phyloP scores from a whole-genome alignment of 148 eudicot species.

The Rhododendron griersonianum region DNA sequence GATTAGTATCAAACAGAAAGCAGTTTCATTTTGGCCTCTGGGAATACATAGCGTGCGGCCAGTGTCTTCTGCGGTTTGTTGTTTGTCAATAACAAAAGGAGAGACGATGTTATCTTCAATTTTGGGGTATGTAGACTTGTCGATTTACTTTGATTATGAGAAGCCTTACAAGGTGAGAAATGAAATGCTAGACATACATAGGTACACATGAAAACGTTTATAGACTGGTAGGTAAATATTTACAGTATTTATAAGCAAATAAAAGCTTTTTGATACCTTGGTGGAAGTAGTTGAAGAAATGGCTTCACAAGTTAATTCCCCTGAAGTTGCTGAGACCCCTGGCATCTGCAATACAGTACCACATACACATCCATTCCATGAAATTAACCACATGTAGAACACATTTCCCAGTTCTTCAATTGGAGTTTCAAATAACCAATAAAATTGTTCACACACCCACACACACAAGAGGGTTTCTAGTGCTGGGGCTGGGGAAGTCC shows the following conservation, averaged over 20 bases:
- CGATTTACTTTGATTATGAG: background rate
- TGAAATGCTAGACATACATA: background rate
- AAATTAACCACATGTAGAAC: background rate
- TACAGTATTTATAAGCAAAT: background rate
- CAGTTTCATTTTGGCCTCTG: background rate
- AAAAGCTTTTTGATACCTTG: slow-evolving; percentile 26
- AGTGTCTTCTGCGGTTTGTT: background rate
- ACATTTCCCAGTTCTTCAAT: background rate
- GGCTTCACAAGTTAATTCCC: slow-evolving; percentile 14
- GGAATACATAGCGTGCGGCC: background rate
- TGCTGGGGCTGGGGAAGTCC: background rate
- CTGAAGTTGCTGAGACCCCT: slow-evolving; percentile 17
- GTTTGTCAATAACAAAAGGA: background rate
- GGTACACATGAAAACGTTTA: background rate
- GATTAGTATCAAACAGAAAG: background rate
- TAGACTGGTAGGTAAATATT: too few relatives aligned
- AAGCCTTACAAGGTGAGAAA: background rate
- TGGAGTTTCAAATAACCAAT: background rate
- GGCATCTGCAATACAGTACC: slow-evolving; percentile 8
- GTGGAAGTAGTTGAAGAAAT: slow-evolving; percentile 19
- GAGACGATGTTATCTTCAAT: background rate
- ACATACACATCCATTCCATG: background rate
- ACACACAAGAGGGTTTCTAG: background rate
- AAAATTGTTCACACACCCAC: background rate
- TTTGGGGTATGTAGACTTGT: background rate